Evolutionary conservation across 306 rosid genomes (phyloP), one percentile per base, ranked within the genome.

Genomic region (Carpinus viminea): DNA sequence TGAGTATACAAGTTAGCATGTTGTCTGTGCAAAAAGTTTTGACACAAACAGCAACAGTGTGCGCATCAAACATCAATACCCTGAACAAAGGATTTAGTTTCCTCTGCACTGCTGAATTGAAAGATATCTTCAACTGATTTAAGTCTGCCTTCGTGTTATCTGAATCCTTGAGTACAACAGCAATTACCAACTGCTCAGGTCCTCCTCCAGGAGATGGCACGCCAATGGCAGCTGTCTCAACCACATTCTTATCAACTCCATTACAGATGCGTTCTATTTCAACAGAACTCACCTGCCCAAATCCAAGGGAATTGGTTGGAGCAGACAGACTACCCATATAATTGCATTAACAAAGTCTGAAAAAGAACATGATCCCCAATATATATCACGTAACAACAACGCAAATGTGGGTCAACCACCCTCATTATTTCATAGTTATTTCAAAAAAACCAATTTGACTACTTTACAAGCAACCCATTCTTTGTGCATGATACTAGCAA

Each of bases 201-300:
- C 97, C 98, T 21, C 98, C 98, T 28, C 89, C 88, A 20, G 86
- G 72, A 34, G 90, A 93, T 3, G 98, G 98, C 18, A 94, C 90
- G n/a, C 98, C 97, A 5, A 90, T 88, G 66, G 98, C 98, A 81
- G 98, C 98, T 24, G 93, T 92, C 86, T 94, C 98, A 16, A 94
- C 91, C 57, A 94, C 81, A 38, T 73, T 81, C 70, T 54, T 82
- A 54, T 89, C 84, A 11, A 83, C 94, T 76, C 81, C 94, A 72
- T 91, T 94, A 86, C 98, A 94, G 80, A 94, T 82, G 76, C 98
- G 92, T 75, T 94, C 98, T 61, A 94, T 92, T 89, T 94, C 98
- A 50, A 94, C 92, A 1, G 97, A 94, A 85, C 98, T 94, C 83
- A 94, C 97, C 98, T 94, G 89, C 70, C 41, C 80, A 78, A 78